phyloP scores from a whole-genome alignment of 2,329 filamentous ascomycete species.

The Alternaria triticina region DNA sequence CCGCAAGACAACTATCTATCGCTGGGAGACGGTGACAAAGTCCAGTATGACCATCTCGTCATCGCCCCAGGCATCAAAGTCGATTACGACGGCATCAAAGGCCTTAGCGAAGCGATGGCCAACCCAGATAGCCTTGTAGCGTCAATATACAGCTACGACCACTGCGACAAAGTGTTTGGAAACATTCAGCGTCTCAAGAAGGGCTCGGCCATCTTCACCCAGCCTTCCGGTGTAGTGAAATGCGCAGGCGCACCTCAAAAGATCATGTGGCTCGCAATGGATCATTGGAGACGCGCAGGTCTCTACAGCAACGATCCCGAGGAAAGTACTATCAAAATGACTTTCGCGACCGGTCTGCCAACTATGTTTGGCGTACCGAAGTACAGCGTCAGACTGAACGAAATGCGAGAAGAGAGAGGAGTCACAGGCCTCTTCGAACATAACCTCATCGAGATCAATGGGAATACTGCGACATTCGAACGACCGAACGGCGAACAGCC shows the following conservation, averaged over 20 bases:
- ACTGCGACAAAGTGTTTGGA: slow-evolving; percentile 45
- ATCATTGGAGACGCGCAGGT: slow-evolving; percentile 45
- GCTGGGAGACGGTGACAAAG: slow-evolving; percentile 60
- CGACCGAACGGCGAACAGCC: slow-evolving; percentile 29
- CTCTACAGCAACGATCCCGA: slow-evolving; percentile 33
- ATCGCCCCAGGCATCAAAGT: slow-evolving; percentile 58
- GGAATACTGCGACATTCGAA: slow-evolving; percentile 45
- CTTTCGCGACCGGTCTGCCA: slow-evolving; percentile 48
- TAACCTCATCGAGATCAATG: slow-evolving; percentile 45
- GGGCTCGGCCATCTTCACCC: slow-evolving; percentile 48
- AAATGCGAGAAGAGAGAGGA: slow-evolving; percentile 42
- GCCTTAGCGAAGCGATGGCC: slow-evolving; percentile 42
- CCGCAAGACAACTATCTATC: slow-evolving; percentile 65
- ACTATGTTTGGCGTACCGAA: slow-evolving; percentile 51
- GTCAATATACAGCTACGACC: slow-evolving; percentile 47
- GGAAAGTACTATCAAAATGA: slow-evolving; percentile 42
- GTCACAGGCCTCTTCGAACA: slow-evolving; percentile 49
- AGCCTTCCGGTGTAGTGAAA: slow-evolving; percentile 47
- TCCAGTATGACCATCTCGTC: slow-evolving; percentile 69
- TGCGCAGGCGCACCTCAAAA: slow-evolving; percentile 51
- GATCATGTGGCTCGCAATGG: slow-evolving; percentile 50
- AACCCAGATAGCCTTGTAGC: slow-evolving; percentile 42
- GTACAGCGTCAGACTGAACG: slow-evolving; percentile 44
- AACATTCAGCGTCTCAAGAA: slow-evolving; percentile 39
- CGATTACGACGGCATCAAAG: slow-evolving; percentile 36